Percentiles rank a stretch among this genome's conserved stretches.
These are phyloP conservation scores for Insectozyma bohioensis DNA, from an alignment of 1,139 yeast genomes.

Conservation along the genomic window DNA sequence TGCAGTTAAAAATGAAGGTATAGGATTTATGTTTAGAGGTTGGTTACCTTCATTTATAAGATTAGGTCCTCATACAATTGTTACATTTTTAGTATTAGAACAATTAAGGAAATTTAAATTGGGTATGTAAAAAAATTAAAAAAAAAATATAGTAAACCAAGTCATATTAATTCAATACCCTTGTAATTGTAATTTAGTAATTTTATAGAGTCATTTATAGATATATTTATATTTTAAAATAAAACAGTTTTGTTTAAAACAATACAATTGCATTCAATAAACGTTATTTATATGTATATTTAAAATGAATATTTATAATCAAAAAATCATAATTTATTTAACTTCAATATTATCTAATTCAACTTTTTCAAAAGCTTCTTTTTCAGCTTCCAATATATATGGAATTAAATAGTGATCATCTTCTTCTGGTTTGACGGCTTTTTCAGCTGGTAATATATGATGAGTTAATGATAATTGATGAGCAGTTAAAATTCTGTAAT, in stretches of 20 bases:
- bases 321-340: conserved; percentile 5
- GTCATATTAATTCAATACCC: too few relatives aligned
- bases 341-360: conserved; percentile 79
- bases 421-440: conserved; percentile 78
- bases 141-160: too few relatives aligned
- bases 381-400: conserved; percentile 90
- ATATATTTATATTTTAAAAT: conserved; percentile 3
- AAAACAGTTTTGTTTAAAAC: background rate
- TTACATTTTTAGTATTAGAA: conserved; percentile 79
- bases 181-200: background rate
- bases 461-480: conserved; percentile 85
- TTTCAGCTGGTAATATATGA: conserved; percentile 77
- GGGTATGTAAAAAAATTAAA: conserved; percentile 49
- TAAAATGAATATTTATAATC: too few relatives aligned
- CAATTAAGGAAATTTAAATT: conserved; percentile 62
- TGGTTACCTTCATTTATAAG: conserved; percentile 89
- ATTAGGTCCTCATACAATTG: conserved; percentile 86
- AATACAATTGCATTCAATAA: too few relatives aligned
- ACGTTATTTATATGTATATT: too few relatives aligned
- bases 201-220: conserved; percentile 5
- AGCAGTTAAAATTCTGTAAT: conserved; percentile 88
- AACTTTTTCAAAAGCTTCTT: conserved; percentile 83
- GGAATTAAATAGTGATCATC: conserved; percentile 87
- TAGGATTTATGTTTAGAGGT: conserved; percentile 80
- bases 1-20: conserved; percentile 70